Evolutionary conservation across 495 filamentous ascomycete species (phyloP), one percentile per base, ranked within the genome.

Genomic region (Massariosphaeria phaeospora): DNA sequence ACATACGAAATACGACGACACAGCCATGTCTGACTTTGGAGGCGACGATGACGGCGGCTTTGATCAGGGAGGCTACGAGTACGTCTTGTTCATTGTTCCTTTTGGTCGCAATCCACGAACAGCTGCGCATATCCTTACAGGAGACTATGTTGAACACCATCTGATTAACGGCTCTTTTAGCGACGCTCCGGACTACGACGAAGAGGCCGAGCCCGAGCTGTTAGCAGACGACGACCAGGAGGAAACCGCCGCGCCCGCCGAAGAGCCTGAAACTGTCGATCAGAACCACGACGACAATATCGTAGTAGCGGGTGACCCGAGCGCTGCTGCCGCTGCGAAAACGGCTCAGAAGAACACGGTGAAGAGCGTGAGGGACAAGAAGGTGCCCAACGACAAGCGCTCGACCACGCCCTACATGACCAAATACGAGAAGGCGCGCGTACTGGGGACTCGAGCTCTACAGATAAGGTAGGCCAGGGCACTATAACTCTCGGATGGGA

Each of bases 321-420:
- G 82, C 48, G 83, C 86, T 33, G 79, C 80, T 18, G 72, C 73
- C 0, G 70, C 70, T 6, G 81, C 80, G 15, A 63, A 47, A 13
- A 72, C 72, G 13, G 36, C 48, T 31, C 39, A 58, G 54, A 74
- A 76, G 58, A 77, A 71, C 48, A 72, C 66, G 2, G 72, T 83
- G 61, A 75, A 76, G 64, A 84, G 82, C 58, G 69, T 82, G 57
- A 88, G 88, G 67, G 85, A 89, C 68, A 96, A 93, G 77, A 91
- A 86, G 72, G 86, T 98, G 36, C 80, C 89, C 26, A 84, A 88
- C 58, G 89, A 95, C 48, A 78, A 93, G 75, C 81, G 93, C 60
- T 84, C 80, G 6, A 97, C 94, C 1, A 98, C 93, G 36, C 94
- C 93, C 4, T 98, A 96, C 76, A 94, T 98, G 90, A 98, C 93